Percentiles rank a stretch among this genome's conserved stretches.
Conservation (phyloP, 2,329 filamentous ascomycete species). For the Colletotrichum nymphaeae region DNA sequence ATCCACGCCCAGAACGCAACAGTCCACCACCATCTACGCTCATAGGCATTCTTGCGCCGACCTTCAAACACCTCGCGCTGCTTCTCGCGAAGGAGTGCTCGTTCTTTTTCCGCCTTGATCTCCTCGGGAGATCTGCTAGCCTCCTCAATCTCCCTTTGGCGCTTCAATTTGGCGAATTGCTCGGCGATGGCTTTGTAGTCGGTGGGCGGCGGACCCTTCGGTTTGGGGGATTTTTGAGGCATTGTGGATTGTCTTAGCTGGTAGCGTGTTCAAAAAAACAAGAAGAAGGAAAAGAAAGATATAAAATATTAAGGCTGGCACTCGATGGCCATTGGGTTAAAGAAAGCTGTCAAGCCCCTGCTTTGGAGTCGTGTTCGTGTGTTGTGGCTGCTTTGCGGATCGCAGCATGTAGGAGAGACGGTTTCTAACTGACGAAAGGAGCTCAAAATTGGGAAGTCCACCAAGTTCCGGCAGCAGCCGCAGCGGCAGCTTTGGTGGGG, state of each 20-base stretch:
- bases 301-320: conserved; percentile 25
- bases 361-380: conserved; percentile 15
- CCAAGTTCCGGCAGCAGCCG: conserved; percentile 15
- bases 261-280: not conserved
- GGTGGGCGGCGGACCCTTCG: conserved; percentile 38
- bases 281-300: conserved; percentile 21
- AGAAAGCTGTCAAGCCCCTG: conserved; percentile 29
- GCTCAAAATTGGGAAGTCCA: conserved; percentile 30
- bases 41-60: conserved; percentile 60
- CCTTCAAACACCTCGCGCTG: conserved; percentile 60
- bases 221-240: conserved; percentile 30
- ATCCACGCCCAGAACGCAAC: conserved; percentile 78
- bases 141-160: conserved; percentile 57
- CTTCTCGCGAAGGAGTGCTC: conserved; percentile 53
- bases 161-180: conserved; percentile 65
- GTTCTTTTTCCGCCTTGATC: conserved; percentile 43
- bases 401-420: conserved; percentile 14
- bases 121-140: conserved; percentile 43
- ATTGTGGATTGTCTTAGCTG: conserved; percentile 18
- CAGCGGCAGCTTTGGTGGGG: conserved; percentile 30
- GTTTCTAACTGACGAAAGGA: conserved; percentile 16
- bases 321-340: conserved; percentile 30
- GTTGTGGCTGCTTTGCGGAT: not conserved
- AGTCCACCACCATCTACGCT: conserved; percentile 67
- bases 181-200: conserved; percentile 66